Base-by-base conservation (phyloP, 495 filamentous ascomycete species). In the Xylaria sp. region DNA sequence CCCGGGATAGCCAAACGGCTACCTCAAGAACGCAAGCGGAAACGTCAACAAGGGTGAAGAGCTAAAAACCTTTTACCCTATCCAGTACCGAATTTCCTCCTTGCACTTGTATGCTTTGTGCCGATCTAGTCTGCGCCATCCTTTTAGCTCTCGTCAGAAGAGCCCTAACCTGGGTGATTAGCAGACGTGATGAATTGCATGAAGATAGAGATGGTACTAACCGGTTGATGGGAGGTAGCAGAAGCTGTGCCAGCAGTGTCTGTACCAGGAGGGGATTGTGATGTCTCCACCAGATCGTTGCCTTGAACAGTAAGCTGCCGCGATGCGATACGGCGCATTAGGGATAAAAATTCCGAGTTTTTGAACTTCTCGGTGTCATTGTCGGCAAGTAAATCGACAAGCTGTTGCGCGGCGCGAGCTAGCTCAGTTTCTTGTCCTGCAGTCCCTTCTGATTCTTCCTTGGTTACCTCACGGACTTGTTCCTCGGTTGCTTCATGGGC, bases 291-390 rank as follows among this genome's bases (percentile, higher is more conserved):
- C 7, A 85, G 73, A 62, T 76, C 68, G 43, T 81, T 76, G 41
- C 79, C 80, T 2, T 82, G 74, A 7, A 85, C 79, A 4, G 81
- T 79, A 15, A 85, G 72, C 62, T 85, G 77, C 37, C 66, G 64
- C 61, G 78, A 75, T 6, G 76, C 80, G 43, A 85, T 80, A 44
- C 77, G 78, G 35, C 80, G 78, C 84, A 85, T 85, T 31, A 85
- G 72, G 46, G 77, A 70, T 0, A 85, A 50, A 58, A 85, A 85
- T 17, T 73, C 72, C 9, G 84, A 85, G 37, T 83, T 79, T 61
- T 78, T 81, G 68, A 85, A 85, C 68, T 85, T 85, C 11, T 80
- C 77, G 0, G 78, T 79, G 40, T 75, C 52, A 68, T 84, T 81
- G 61, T 75, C 75, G 9, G 77, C 66, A 9, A 85, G 78, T 3